Conservation (phyloP, 2,329 filamentous ascomycete genomes). For the Sclerotinia trifoliorum region DNA sequence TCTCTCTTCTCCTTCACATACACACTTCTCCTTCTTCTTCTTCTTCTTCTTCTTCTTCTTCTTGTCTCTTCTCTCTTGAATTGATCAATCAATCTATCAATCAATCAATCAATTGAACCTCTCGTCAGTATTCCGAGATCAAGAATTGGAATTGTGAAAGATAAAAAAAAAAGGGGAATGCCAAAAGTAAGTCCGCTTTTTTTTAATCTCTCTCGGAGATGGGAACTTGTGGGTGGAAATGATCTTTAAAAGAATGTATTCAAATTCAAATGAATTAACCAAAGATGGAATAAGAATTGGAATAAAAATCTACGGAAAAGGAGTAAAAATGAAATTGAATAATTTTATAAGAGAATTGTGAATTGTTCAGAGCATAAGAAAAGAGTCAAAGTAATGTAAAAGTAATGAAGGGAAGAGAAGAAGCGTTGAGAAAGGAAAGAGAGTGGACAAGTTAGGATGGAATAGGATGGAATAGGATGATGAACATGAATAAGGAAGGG, state of each 20-base stretch:
- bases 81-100: conserved; percentile 3
- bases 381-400: background rate
- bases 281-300: conserved; percentile 20
- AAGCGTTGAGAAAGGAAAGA: background rate
- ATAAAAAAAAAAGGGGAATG: conserved; percentile 12
- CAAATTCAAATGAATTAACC: conserved; percentile 17
- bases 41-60: conserved; percentile 4
- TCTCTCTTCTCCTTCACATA: background rate
- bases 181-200: conserved; percentile 1
- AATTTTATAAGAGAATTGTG: conserved; percentile 11
- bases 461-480: background rate
- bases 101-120: background rate
- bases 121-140: background rate
- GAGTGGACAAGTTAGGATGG: background rate
- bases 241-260: conserved; percentile 10
- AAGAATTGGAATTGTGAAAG: conserved; percentile 11
- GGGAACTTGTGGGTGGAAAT: background rate
- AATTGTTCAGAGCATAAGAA: conserved; percentile 14
- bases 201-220: conserved; percentile 8
- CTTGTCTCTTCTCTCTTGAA: background rate
- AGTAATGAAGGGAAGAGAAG: background rate
- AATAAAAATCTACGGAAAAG: conserved; percentile 17
- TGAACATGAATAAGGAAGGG: background rate
- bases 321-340: conserved; percentile 1
- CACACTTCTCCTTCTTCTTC: conserved; percentile 1